Percentiles rank a stretch among this genome's conserved stretches.
Conservation (phyloP, 176 grass and related monocot genomes). For the Eleusine coracana region DNA sequence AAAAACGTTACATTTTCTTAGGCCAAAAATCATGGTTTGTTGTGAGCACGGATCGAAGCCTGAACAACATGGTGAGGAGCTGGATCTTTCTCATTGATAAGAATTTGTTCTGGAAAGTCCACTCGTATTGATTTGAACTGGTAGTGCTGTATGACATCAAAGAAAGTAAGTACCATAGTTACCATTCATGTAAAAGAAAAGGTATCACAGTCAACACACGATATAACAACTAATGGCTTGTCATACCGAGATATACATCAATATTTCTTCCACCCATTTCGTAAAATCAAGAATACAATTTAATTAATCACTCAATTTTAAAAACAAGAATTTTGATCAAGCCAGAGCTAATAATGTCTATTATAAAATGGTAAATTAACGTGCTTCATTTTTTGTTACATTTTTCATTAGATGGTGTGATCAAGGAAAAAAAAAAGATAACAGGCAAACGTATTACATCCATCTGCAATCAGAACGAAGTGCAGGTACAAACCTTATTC, state of each 20-base stretch:
- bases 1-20: not conserved
- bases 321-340: not conserved
- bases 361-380: not conserved
- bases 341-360: not conserved
- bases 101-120: constrained; percentile 72
- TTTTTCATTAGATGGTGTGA: not conserved
- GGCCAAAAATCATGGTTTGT: constrained; percentile 38
- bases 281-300: not conserved
- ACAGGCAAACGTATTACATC: not conserved
- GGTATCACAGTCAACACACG: not conserved
- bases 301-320: not conserved
- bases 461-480: not conserved
- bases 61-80: constrained; percentile 43
- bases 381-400: not conserved
- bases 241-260: not conserved
- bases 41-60: constrained; percentile 53
- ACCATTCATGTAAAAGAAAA: too few relatives aligned
- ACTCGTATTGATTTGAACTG: constrained; percentile 58
- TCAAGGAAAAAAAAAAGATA: not conserved
- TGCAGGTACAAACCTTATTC: not conserved
- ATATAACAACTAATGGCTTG: not conserved
- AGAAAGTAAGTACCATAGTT: constrained; percentile 13
- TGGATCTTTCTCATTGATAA: constrained; percentile 66
- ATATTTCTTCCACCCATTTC: not conserved
- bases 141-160: constrained; percentile 55